Percentiles rank a stretch among this genome's conserved stretches.
Evolutionary conservation across 768 basidiomycete species (phyloP).

Genomic region (Cystofilobasidium capitatum): DNA sequence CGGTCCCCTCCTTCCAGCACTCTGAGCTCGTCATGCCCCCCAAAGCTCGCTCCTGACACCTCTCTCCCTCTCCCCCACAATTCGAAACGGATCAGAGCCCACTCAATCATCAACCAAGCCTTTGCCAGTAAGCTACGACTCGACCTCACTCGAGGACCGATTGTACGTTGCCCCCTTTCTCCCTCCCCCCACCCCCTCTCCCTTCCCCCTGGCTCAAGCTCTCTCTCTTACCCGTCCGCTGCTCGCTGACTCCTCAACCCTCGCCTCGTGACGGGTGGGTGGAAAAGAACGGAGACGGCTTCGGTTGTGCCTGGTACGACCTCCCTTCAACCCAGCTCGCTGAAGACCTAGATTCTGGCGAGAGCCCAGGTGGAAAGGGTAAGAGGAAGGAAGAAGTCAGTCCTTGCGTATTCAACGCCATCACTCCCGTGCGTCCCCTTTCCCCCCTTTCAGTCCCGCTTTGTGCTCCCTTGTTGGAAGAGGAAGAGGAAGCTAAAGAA

Average conservation of each 20-base stretch:
- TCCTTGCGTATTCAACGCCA: slow-evolving; percentile 24
- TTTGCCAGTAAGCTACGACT: slow-evolving; percentile 19
- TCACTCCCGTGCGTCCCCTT: slow-evolving; percentile 17
- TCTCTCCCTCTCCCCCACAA: too few species aligned
- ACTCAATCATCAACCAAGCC: slow-evolving; percentile 26
- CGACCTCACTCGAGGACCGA: slow-evolving; percentile 20
- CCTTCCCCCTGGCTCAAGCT: not conserved
- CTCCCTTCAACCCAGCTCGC: not conserved
- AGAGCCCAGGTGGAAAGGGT: slow-evolving; percentile 9
- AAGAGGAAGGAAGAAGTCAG: slow-evolving; percentile 10
- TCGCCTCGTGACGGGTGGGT: too few species aligned
- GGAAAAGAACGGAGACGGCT: slow-evolving; percentile 6
- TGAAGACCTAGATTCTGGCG: not conserved
- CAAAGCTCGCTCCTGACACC: not conserved
- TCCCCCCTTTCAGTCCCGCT: too few species aligned
- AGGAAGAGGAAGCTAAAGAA: not conserved
- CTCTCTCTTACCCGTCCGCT: not conserved
- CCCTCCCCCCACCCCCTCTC: not conserved
- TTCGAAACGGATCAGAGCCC: slow-evolving; percentile 23
- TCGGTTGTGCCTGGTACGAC: slow-evolving; percentile 25
- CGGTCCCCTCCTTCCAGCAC: not conserved
- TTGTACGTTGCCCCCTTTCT: not conserved
- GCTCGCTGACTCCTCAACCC: not conserved
- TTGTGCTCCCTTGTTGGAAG: not conserved
- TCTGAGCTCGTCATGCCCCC: not conserved